A percentile compares a stretch with the other conserved stretches of the same genome.
Evolutionary conservation across 208 protist genomes (phyloP).

Genomic region (Leishmania major): DNA sequence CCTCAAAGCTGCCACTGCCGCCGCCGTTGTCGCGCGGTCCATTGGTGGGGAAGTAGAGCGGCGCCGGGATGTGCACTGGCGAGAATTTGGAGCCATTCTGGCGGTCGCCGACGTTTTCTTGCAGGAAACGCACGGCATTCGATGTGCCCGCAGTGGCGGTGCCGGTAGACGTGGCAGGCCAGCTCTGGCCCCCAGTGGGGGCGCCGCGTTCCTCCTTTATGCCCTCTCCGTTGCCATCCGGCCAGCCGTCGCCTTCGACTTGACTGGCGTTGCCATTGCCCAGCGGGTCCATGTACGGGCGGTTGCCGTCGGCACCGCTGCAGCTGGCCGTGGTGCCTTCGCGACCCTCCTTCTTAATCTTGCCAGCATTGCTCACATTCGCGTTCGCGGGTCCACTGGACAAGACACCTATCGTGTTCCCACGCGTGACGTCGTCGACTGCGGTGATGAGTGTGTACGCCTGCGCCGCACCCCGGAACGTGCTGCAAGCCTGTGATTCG

Average conservation of each 20-base stretch:
- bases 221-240: neutral
- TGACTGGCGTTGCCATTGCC: neutral
- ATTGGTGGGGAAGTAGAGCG: constrained; percentile 20
- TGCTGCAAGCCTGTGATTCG: constrained; percentile 12
- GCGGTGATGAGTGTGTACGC: neutral
- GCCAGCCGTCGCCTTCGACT: constrained; percentile 2
- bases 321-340: neutral
- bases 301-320: neutral
- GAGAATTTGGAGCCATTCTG: constrained; percentile 28
- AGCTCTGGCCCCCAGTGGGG: neutral
- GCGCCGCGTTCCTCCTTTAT: constrained; percentile 2
- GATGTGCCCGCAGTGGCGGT: constrained; percentile 24
- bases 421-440: constrained; percentile 19
- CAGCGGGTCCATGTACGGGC: neutral
- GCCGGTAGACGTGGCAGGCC: neutral
- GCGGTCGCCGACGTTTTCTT: constrained; percentile 33
- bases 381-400: constrained; percentile 1
- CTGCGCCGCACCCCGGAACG: constrained; percentile 2
- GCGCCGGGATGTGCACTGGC: constrained; percentile 18
- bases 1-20: neutral
- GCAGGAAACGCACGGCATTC: constrained; percentile 51
- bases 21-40: neutral
- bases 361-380: constrained; percentile 1
- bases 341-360: neutral
- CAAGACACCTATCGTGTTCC: constrained; percentile 1